Evolutionary conservation across 2,329 filamentous ascomycete genomes (phyloP).

Genomic region (Fusarium abutilonis): DNA sequence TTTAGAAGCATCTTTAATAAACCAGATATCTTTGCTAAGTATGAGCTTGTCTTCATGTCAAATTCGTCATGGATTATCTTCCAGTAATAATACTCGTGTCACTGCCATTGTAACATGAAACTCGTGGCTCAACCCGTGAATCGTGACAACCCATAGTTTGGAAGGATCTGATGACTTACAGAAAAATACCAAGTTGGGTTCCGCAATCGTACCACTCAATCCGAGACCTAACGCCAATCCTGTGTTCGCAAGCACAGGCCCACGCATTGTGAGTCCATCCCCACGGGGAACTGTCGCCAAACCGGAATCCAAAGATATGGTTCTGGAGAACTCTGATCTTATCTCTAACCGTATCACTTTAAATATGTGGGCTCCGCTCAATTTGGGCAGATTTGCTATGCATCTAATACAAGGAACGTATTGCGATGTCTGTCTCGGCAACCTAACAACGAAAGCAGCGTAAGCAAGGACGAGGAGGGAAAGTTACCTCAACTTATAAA

Average conservation of each 20-base stretch:
- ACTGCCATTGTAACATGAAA: not conserved
- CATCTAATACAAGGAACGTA: not conserved
- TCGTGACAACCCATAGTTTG: not conserved
- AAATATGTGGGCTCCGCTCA: conserved; percentile 12
- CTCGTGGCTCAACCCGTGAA: not conserved
- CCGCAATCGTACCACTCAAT: conserved; percentile 26
- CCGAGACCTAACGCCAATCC: conserved; percentile 9
- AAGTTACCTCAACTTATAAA: no score
- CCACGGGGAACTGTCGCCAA: conserved; percentile 28
- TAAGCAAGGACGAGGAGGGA: not conserved
- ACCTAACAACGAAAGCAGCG: not conserved
- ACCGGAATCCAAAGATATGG: not conserved
- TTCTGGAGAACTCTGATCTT: conserved; percentile 3
- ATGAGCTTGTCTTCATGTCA: not conserved
- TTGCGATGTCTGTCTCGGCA: not conserved
- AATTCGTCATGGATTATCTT: no score
- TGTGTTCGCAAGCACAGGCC: conserved; percentile 23
- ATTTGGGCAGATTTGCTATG: not conserved
- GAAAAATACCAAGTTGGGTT: not conserved
- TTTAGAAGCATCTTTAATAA: no score
- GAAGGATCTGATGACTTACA: not conserved
- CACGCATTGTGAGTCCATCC: conserved; percentile 23
- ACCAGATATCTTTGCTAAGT: not conserved
- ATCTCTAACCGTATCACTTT: not conserved
- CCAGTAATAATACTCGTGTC: no score